phyloP scores from a whole-genome alignment of 495 filamentous ascomycete species.

The Poronia punctata region DNA sequence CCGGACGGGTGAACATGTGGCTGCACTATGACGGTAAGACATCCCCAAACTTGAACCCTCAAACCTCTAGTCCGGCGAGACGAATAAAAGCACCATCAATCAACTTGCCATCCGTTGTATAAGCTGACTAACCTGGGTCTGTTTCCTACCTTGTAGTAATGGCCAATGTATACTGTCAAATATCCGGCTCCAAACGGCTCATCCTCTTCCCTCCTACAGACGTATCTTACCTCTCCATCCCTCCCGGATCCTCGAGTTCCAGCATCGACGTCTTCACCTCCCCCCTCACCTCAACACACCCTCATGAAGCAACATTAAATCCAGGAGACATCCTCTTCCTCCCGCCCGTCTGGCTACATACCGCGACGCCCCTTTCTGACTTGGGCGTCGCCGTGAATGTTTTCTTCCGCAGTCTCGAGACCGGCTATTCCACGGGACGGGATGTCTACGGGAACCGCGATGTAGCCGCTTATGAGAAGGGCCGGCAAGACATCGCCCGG shows the following conservation, averaged over 20 bases:
- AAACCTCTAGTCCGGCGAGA: too few relatives aligned
- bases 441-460: slow-evolving; percentile 90
- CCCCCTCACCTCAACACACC: slow-evolving; percentile 49
- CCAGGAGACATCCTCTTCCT: slow-evolving; percentile 75
- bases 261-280: slow-evolving; percentile 58
- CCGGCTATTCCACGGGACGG: slow-evolving; percentile 63
- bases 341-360: slow-evolving; percentile 77
- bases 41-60: too few relatives aligned
- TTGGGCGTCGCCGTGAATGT: slow-evolving; percentile 74
- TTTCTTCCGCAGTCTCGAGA: slow-evolving; percentile 68
- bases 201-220: slow-evolving; percentile 74
- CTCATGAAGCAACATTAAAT: slow-evolving; percentile 56
- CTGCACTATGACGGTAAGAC: slow-evolving; percentile 75
- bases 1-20: slow-evolving; percentile 82
- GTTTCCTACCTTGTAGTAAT: slow-evolving; percentile 68
- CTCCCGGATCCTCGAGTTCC: slow-evolving; percentile 73
- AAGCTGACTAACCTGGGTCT: slow-evolving; percentile 11
- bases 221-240: slow-evolving; percentile 59
- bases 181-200: slow-evolving; percentile 62
- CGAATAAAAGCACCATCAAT: too few relatives aligned
- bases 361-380: slow-evolving; percentile 56
- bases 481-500: slow-evolving; percentile 60
- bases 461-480: slow-evolving; percentile 75
- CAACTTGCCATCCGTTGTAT: not conserved
- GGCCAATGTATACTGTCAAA: slow-evolving; percentile 83